phyloP scores from a whole-genome alignment of 768 basidiomycete genomes.

The Cantharellus anzutake region DNA sequence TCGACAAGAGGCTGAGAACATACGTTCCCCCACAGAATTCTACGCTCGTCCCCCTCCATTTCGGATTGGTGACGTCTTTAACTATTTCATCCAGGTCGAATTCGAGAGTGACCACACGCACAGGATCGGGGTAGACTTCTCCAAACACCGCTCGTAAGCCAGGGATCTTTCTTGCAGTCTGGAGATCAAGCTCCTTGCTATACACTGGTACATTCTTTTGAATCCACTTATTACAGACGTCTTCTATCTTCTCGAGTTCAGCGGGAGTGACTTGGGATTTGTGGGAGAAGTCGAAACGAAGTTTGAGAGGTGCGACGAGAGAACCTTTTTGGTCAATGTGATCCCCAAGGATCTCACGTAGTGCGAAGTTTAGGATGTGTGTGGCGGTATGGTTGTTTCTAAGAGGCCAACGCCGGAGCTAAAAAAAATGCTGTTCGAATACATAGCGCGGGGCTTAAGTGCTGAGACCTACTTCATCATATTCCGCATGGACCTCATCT shows the following conservation, averaged over 20 bases:
- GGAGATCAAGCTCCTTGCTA: constrained; percentile 67
- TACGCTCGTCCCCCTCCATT: constrained; percentile 80
- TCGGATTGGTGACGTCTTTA: constrained; percentile 68
- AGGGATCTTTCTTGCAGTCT: constrained; percentile 68
- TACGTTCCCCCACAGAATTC: constrained; percentile 99
- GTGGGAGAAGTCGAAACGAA: constrained; percentile 98
- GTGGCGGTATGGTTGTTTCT: constrained; percentile 98
- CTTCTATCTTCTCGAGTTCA: constrained; percentile 71
- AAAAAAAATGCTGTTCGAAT: neutral
- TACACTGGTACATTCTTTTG: constrained; percentile 73
- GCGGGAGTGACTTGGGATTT: constrained; percentile 63
- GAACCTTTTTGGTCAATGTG: constrained; percentile 98
- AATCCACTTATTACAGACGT: constrained; percentile 77
- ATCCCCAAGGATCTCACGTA: constrained; percentile 89
- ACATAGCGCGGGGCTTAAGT: neutral
- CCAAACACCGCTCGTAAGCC: constrained; percentile 94
- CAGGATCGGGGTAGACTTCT: constrained; percentile 94
- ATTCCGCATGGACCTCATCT: constrained; percentile 70
- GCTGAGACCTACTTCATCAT: constrained; percentile 62
- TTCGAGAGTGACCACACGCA: constrained; percentile 83
- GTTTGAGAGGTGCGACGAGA: constrained; percentile 83
- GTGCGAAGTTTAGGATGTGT: constrained; percentile 86
- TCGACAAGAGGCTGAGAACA: constrained; percentile 17
- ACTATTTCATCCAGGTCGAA: constrained; percentile 73
- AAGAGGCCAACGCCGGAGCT: constrained; percentile 87